phyloP scores from a whole-genome alignment of 1,284 basidiomycete genomes.

The Quambalaria eucalypti region DNA sequence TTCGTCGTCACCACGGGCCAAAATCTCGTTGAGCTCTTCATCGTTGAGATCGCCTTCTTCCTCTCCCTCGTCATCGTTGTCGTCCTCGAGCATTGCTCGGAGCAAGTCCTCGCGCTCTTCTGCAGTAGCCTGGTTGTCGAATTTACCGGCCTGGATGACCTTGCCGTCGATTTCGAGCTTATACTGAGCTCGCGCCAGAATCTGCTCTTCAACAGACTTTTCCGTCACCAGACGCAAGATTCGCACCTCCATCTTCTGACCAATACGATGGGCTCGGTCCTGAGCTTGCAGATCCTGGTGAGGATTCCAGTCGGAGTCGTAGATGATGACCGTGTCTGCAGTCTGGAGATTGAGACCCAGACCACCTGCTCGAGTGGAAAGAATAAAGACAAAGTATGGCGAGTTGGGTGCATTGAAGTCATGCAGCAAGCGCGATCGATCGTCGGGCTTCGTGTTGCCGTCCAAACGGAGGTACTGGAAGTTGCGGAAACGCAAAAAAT shows the following conservation, averaged over 20 bases:
- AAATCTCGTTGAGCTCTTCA: conserved; percentile 89
- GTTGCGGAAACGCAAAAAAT: conserved; percentile 82
- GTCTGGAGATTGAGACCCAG: conserved; percentile 95
- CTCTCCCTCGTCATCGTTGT: conserved; percentile 45
- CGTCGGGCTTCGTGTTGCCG: conserved; percentile 95
- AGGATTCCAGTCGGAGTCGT: conserved; percentile 50
- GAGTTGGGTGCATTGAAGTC: conserved; percentile 86
- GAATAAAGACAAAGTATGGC: conserved; percentile 75
- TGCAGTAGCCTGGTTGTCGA: conserved; percentile 96
- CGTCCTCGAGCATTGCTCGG: conserved; percentile 54
- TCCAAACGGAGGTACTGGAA: conserved; percentile 91
- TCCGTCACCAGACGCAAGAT: conserved; percentile 95
- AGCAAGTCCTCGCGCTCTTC: conserved; percentile 94
- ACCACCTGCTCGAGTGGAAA: conserved; percentile 90
- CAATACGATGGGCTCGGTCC: conserved; percentile 89
- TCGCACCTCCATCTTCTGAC: conserved; percentile 94
- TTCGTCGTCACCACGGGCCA: conserved; percentile 79
- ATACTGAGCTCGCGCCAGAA: conserved; percentile 83
- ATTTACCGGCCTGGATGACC: conserved; percentile 78
- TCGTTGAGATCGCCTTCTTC: conserved; percentile 84
- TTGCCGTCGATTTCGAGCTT: conserved; percentile 99
- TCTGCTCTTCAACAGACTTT: conserved; percentile 95
- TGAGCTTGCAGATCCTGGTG: conserved; percentile 71
- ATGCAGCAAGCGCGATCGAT: conserved; percentile 80
- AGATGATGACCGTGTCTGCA: conserved; percentile 98